These are phyloP conservation scores for Phalaenopsis equestris DNA, from an alignment of 106 monocot genomes.

Conservation along the genomic window DNA sequence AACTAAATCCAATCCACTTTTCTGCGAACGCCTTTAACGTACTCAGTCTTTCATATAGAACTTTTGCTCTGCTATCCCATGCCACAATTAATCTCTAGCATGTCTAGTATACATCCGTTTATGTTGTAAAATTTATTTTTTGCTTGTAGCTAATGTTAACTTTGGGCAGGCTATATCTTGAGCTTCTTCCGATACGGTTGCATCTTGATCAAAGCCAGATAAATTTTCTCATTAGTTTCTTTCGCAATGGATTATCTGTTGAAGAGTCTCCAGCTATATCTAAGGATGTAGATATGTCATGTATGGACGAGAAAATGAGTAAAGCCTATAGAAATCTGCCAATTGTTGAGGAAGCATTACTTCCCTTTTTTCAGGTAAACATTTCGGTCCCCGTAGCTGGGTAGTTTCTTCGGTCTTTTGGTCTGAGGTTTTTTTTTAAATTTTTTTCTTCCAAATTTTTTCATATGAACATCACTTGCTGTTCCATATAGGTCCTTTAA, in stretches of 20 bases:
- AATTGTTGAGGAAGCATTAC: conserved; percentile 76
- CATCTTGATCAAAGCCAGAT: conserved; percentile 95
- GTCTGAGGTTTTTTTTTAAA: not conserved
- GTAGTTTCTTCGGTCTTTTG: not conserved
- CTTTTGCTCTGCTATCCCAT: not conserved
- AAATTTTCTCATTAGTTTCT: conserved; percentile 73
- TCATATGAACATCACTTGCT: not conserved
- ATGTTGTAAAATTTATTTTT: not conserved
- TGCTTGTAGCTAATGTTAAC: conserved; percentile 6
- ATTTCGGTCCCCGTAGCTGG: not conserved
- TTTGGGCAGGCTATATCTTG: conserved; percentile 50
- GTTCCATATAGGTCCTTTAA: not conserved
- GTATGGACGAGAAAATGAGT: conserved; percentile 12
- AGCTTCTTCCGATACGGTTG: conserved; percentile 65
- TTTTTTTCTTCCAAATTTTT: not conserved
- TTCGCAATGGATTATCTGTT: conserved; percentile 33
- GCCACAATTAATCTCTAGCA: not conserved
- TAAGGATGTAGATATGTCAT: conserved; percentile 31
- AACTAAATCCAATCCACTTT: not conserved
- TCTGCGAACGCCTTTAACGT: not conserved
- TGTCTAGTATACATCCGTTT: not conserved
- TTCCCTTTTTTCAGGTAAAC: conserved; percentile 94
- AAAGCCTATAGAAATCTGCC: conserved; percentile 24
- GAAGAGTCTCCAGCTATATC: conserved; percentile 14
- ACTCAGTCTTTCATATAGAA: not conserved